Evolutionary conservation across 129 eudicot species (phyloP), one percentile per base, ranked within the genome.

Genomic region (Erigeron canadensis): DNA sequence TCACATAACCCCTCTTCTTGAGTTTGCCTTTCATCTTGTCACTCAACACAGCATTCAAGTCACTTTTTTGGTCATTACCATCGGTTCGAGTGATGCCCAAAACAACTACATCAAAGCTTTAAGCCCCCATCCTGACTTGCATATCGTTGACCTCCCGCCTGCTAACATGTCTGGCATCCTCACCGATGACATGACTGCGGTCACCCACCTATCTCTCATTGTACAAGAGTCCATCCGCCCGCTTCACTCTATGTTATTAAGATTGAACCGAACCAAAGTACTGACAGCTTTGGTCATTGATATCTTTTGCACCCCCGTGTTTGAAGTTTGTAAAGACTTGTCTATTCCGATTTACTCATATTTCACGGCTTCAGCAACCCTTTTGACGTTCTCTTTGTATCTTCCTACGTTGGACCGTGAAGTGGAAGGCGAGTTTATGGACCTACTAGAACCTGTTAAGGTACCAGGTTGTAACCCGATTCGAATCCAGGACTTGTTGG

Each of bases 391-490:
- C 18, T 72, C 77, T 0, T 50, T 86, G 22, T 81, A 81, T 59
- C 71, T 81, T 37, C 87, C 82, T 5, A 79, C 48, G 7, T 57
- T 87, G 10, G 89, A 87, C 17, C 21, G 6, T 1, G 78, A 81
- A 28, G 75, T 79, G 1, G 85, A 81, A 3, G 82, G 88, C 7
- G 86, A 86, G 69, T 86, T 61, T 23, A 76, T 81, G 56, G 86
- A 86, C 47, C 53, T 77, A 19, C 78, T 78, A 5, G 76, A 63
- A 19, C 80, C 79, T 1, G 44, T 86, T 9, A 56, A 64, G 6
- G 75, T 83, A 10, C 91, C 91, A 0, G 91, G 91, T 9, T 78
- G 88, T 65, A 70, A 66, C 9, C 72, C 77, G 6, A 47, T 81
- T 18, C 74, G 73, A 0, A 55, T 69, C 0, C 75, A 75, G 5